Conservation (phyloP, 2,329 filamentous ascomycete genomes). For the Ascocoryne sarcoides region DNA sequence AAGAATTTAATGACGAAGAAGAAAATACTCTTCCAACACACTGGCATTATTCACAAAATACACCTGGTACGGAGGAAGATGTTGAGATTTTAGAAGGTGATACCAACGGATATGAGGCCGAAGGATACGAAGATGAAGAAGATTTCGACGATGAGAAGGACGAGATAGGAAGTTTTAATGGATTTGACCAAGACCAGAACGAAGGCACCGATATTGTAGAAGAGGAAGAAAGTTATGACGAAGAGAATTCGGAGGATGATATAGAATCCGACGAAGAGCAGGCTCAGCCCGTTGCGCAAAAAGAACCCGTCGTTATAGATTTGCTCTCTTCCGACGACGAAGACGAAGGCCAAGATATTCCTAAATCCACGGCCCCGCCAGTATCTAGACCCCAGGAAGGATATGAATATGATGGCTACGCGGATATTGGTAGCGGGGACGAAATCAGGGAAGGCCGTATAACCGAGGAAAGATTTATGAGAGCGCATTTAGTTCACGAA, state of each 20-base stretch:
- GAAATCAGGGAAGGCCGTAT: too few species aligned
- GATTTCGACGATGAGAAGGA: constrained; percentile 2
- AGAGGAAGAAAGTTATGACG: constrained; percentile 19
- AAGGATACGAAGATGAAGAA: constrained; percentile 3
- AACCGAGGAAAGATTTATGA: too few species aligned
- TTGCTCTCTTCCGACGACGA: constrained; percentile 29
- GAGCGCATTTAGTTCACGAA: too few species aligned
- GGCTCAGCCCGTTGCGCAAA: constrained; percentile 1
- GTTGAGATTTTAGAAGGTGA: too few species aligned
- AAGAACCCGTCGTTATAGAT: constrained; percentile 24
- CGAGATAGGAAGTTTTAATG: not conserved
- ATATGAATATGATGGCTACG: too few species aligned
- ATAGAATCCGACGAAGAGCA: constrained; percentile 4
- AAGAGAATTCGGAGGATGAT: constrained; percentile 20
- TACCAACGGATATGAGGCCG: too few species aligned
- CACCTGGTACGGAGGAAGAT: too few species aligned
- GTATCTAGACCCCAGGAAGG: not conserved
- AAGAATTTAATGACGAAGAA: not conserved
- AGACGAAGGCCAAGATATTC: constrained; percentile 10
- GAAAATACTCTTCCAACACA: too few species aligned
- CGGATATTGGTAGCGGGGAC: too few species aligned
- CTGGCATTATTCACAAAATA: too few species aligned
- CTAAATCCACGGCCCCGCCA: not conserved
- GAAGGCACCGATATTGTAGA: constrained; percentile 8
- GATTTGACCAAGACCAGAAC: not conserved